Conservation (phyloP, 768 basidiomycete genomes). For the Scleroderma citrinum region DNA sequence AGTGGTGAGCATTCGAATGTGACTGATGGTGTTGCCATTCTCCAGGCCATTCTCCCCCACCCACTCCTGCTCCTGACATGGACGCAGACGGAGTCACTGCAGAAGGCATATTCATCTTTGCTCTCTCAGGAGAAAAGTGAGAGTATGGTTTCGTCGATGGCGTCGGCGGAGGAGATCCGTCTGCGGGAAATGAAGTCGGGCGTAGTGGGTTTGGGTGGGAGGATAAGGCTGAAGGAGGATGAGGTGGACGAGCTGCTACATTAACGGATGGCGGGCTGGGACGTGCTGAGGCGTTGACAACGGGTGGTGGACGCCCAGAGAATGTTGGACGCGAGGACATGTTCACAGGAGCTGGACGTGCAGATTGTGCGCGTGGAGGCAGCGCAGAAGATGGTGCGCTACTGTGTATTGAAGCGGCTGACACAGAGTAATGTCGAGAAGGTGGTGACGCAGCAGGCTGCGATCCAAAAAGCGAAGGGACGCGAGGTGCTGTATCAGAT, state of each 20-base stretch:
- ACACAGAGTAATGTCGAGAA: background rate
- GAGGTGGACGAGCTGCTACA: slow-evolving; percentile 1
- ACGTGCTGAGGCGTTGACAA: background rate
- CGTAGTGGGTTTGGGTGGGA: no score
- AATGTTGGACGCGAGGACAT: background rate
- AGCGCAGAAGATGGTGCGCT: background rate
- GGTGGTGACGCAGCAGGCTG: background rate
- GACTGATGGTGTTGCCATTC: background rate
- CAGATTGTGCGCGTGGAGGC: background rate
- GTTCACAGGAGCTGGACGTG: background rate
- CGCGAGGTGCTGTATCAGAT: slow-evolving; percentile 8
- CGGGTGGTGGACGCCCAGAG: background rate
- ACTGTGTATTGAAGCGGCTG: background rate
- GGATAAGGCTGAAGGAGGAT: no score
- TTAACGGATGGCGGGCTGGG: background rate
- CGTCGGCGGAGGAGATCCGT: slow-evolving; percentile 1
- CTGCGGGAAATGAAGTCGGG: background rate
- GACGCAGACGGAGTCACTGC: background rate
- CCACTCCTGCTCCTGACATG: background rate
- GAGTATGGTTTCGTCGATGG: background rate
- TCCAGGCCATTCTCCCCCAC: no score
- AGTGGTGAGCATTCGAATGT: background rate
- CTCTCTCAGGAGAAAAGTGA: background rate
- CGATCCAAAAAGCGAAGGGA: slow-evolving; percentile 5
- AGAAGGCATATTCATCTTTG: background rate